Conservation (phyloP, 1,284 basidiomycete species). For the Golubevia sp. region DNA sequence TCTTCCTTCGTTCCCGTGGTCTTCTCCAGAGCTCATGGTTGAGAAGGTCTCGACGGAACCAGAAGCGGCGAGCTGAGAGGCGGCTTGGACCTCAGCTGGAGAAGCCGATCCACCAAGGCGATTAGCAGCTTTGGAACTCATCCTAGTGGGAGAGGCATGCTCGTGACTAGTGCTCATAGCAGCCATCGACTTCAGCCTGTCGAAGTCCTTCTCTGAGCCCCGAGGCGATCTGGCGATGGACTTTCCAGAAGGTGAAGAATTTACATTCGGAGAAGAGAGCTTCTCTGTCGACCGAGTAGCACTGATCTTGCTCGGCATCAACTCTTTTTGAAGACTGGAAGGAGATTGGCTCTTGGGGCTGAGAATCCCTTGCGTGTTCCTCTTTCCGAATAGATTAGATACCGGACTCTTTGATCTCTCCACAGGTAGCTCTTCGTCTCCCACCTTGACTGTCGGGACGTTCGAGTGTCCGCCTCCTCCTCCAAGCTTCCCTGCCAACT, state of each 20-base stretch:
- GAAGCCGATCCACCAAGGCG: not conserved
- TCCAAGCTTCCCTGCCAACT: conserved; percentile 7
- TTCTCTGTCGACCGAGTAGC: not conserved
- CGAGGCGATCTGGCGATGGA: not conserved
- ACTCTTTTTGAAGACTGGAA: not conserved
- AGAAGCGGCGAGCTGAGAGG: conserved; percentile 11
- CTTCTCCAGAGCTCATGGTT: conserved; percentile 21
- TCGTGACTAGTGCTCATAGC: not conserved
- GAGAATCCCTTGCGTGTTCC: not conserved
- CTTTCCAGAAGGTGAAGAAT: not conserved
- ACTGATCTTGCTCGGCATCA: not conserved
- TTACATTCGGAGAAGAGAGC: not conserved
- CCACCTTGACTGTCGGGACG: conserved; percentile 25
- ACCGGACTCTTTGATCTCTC: conserved; percentile 36
- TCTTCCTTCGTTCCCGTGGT: not conserved
- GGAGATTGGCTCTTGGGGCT: not conserved
- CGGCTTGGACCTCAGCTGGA: not conserved
- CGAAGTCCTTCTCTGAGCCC: conserved; percentile 16
- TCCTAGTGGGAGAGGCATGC: not conserved
- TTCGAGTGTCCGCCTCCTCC: conserved; percentile 11
- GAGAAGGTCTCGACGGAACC: conserved; percentile 43
- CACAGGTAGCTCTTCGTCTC: conserved; percentile 24
- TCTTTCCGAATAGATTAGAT: conserved; percentile 19
- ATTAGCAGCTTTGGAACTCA: not conserved
- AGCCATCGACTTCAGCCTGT: conserved; percentile 23